Percentiles rank a stretch among this genome's conserved stretches.
Evolutionary conservation across 345 rosid species (phyloP).

Genomic region (Nasturtium officinale): DNA sequence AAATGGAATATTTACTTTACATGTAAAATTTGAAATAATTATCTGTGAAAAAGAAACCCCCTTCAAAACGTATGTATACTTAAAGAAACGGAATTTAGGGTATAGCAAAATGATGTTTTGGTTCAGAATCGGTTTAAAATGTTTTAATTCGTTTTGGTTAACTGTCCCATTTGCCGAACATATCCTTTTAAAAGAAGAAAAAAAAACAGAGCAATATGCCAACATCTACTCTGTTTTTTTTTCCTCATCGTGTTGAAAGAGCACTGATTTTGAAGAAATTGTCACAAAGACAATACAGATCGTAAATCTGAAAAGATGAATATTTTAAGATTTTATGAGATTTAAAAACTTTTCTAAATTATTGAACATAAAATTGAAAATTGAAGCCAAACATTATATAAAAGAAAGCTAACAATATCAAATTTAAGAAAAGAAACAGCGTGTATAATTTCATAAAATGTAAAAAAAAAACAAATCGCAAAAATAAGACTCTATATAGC

Average conservation of each 20-base stretch:
- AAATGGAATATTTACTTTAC: background rate
- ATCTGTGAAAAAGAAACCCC: background rate
- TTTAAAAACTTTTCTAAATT: background rate
- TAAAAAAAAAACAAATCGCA: background rate
- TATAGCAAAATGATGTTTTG: slow-evolving; percentile 13
- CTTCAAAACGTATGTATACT: slow-evolving; percentile 15
- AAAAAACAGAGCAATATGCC: background rate
- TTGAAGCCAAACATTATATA: background rate
- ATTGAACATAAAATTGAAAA: background rate
- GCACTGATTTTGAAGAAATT: background rate
- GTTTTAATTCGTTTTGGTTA: background rate
- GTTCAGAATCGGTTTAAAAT: background rate
- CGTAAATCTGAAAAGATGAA: background rate
- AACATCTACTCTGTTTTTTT: background rate
- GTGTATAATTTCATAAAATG: background rate
- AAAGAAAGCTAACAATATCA: background rate
- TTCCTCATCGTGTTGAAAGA: background rate
- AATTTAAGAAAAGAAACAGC: background rate
- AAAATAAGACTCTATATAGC: background rate
- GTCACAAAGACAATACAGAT: background rate
- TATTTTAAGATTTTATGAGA: background rate
- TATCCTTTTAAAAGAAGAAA: background rate
- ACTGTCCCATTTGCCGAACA: background rate
- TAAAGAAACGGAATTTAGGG: slow-evolving; percentile 12
- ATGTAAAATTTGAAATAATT: too few species aligned